Evolutionary conservation across 495 filamentous ascomycete species (phyloP).

Genomic region (Amphirosellinia nigrospora): DNA sequence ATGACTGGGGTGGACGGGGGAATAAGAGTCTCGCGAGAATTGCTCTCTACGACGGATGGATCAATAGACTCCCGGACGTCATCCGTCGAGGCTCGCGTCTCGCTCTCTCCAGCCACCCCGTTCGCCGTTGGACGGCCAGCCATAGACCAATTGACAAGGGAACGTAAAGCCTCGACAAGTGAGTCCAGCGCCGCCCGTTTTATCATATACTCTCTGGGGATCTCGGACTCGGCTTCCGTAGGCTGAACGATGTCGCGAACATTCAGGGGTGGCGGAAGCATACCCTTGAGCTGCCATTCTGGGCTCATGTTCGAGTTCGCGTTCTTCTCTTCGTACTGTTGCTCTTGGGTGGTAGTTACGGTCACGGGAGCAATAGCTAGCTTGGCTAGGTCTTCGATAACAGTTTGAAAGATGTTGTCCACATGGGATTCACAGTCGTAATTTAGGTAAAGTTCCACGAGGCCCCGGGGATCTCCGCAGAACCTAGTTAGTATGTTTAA

Average conservation of each 20-base stretch:
- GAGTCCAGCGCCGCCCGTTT: constrained; percentile 89
- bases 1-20: constrained; percentile 74
- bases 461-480: constrained; percentile 79
- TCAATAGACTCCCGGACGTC: constrained; percentile 85
- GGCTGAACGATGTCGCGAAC: constrained; percentile 70
- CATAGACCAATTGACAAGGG: constrained; percentile 86
- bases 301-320: constrained; percentile 63
- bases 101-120: constrained; percentile 53
- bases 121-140: constrained; percentile 65
- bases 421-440: constrained; percentile 96
- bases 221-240: constrained; percentile 66
- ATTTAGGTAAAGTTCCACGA: constrained; percentile 97
- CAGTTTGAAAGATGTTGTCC: constrained; percentile 95
- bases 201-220: constrained; percentile 84
- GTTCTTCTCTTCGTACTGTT: constrained; percentile 76
- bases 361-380: constrained; percentile 76
- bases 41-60: constrained; percentile 57
- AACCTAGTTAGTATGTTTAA: constrained; percentile 84
- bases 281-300: constrained; percentile 86
- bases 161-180: constrained; percentile 84
- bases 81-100: constrained; percentile 70
- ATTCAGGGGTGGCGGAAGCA: constrained; percentile 82
- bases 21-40: constrained; percentile 66
- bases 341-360: constrained; percentile 78
- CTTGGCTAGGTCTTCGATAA: constrained; percentile 90